Percentiles rank a stretch among this genome's conserved stretches.
phyloP scores from a whole-genome alignment of 441 rosid species.

The Theobroma grandiflorum region DNA sequence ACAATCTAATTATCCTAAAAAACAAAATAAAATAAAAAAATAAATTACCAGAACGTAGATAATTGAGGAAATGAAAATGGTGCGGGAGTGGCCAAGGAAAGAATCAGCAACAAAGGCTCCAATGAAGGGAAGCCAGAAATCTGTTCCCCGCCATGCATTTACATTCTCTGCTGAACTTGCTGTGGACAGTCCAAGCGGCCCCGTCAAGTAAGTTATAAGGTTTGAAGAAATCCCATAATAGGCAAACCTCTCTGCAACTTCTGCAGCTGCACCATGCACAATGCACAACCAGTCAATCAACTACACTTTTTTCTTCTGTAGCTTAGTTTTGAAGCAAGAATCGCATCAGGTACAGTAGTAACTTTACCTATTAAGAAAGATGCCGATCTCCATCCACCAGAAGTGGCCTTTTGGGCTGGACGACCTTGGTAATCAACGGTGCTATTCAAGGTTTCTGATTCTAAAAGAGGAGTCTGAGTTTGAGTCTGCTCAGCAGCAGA shows the following conservation, averaged over 20 bases:
- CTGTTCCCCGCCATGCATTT: slow-evolving; percentile 69
- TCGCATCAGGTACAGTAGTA: not conserved
- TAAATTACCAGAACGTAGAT: slow-evolving; percentile 58
- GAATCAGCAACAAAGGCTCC: slow-evolving; percentile 71
- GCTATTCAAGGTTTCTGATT: no score
- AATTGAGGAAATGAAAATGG: slow-evolving; percentile 58
- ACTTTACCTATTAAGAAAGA: slow-evolving; percentile 58
- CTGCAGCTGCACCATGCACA: slow-evolving; percentile 52
- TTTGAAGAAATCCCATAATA: slow-evolving; percentile 65
- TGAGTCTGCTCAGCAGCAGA: no score
- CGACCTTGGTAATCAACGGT: slow-evolving; percentile 50
- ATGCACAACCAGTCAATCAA: not conserved
- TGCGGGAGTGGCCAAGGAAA: slow-evolving; percentile 72
- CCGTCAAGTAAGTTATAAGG: slow-evolving; percentile 65
- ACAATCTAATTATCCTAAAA: not conserved
- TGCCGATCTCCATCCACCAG: slow-evolving; percentile 79
- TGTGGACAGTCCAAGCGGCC: slow-evolving; percentile 66
- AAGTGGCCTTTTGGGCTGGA: slow-evolving; percentile 49
- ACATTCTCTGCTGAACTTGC: slow-evolving; percentile 69
- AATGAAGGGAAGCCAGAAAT: slow-evolving; percentile 55
- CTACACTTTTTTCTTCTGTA: not conserved
- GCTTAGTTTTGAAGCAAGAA: not conserved
- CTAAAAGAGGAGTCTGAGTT: no score
- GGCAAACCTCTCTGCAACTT: slow-evolving; percentile 76
- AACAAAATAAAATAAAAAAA: not conserved